phyloP scores from a whole-genome alignment of 257 asterid genomes.

The Anisodus acutangulus region DNA sequence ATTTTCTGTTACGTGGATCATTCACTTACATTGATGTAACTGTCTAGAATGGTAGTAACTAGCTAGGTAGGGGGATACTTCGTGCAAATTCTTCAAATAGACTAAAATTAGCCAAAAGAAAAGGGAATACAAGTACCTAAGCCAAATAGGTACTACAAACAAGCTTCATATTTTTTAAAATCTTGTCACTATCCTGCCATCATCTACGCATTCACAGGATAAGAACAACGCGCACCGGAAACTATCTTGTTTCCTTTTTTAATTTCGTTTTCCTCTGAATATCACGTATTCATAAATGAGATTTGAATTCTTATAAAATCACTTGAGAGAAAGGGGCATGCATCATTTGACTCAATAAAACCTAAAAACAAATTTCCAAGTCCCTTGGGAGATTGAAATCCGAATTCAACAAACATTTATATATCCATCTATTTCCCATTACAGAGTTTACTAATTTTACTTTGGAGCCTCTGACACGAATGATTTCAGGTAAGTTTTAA shows the following conservation, averaged over 20 bases:
- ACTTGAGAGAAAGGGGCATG: neutral
- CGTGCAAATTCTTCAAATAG: neutral
- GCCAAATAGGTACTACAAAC: neutral
- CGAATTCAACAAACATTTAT: neutral
- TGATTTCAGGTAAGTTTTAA: constrained; percentile 3
- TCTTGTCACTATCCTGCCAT: neutral
- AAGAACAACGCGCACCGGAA: neutral
- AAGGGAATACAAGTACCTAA: neutral
- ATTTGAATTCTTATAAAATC: neutral
- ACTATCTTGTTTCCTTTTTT: neutral
- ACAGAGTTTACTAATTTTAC: neutral
- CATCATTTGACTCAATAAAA: neutral
- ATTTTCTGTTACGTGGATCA: neutral
- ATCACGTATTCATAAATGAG: neutral
- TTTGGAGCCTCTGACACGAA: neutral
- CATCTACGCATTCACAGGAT: neutral
- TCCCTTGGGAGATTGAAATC: neutral
- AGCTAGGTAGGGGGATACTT: neutral
- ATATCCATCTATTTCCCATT: neutral
- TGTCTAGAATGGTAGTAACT: neutral
- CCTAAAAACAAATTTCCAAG: neutral
- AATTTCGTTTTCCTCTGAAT: neutral
- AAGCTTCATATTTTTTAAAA: neutral
- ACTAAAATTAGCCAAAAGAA: neutral
- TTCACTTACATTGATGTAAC: neutral